These are phyloP conservation scores for Chlorella sp. DNA, from an alignment of 139 green algal species.

Conservation along the genomic window DNA sequence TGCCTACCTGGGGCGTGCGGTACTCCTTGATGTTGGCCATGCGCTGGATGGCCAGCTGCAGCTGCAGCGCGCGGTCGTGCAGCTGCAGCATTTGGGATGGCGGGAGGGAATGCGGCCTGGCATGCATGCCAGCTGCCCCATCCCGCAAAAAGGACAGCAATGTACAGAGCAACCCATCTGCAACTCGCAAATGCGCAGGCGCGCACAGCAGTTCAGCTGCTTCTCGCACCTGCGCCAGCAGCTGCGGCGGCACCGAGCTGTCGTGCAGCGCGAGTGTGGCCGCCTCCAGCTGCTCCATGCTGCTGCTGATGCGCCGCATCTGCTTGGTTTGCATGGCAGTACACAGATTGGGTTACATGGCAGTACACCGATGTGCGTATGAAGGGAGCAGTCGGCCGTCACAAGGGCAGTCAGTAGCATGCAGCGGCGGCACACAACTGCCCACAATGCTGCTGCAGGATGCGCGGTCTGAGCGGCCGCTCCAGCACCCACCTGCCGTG, in stretches of 20 bases:
- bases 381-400: too few species aligned
- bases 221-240: slow-evolving; percentile 9
- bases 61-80: slow-evolving; percentile 10
- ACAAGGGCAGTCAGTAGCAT: too few species aligned
- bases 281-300: slow-evolving; percentile 16
- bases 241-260: not conserved
- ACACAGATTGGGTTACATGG: too few species aligned
- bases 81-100: slow-evolving; percentile 35
- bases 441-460: not conserved
- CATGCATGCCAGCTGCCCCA: not conserved
- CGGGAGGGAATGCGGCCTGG: not conserved
- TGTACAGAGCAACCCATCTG: too few species aligned
- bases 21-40: slow-evolving; percentile 69
- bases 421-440: not conserved
- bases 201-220: not conserved
- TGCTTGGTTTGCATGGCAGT: not conserved
- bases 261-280: not conserved
- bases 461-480: not conserved
- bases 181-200: too few species aligned
- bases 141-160: too few species aligned
- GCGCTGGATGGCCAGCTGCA: slow-evolving; percentile 49
- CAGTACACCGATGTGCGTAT: too few species aligned
- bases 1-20: slow-evolving; percentile 45
- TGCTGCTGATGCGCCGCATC: slow-evolving; percentile 16
- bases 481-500: slow-evolving; percentile 12